These are phyloP conservation scores for Fusarium sp. DNA, from an alignment of 2,329 filamentous ascomycete species.

Conservation along the genomic window DNA sequence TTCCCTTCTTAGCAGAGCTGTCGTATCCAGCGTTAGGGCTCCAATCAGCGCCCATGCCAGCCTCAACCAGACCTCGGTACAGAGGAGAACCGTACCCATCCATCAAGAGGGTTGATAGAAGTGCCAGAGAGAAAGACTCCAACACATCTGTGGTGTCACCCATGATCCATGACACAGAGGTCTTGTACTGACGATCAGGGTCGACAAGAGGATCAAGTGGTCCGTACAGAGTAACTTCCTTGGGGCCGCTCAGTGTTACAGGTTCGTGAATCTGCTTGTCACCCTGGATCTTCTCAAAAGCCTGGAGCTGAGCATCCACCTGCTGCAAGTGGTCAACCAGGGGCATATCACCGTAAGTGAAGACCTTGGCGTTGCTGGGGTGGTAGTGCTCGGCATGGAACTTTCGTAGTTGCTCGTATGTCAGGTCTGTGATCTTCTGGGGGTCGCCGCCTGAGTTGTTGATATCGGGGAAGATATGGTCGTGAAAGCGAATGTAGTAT, in stretches of 20 bases:
- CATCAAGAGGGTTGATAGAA: constrained; percentile 85
- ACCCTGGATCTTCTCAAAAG: constrained; percentile 75
- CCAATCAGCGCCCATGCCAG: constrained; percentile 90
- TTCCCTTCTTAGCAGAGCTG: constrained; percentile 75
- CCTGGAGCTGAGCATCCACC: constrained; percentile 76
- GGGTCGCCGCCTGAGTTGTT: constrained; percentile 98
- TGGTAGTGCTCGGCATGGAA: constrained; percentile 97
- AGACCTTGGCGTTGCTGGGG: constrained; percentile 94
- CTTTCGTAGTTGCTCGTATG: constrained; percentile 85
- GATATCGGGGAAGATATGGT: constrained; percentile 91
- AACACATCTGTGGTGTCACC: constrained; percentile 83
- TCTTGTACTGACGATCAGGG: constrained; percentile 89
- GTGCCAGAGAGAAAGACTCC: constrained; percentile 86
- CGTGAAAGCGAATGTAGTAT: constrained; percentile 94
- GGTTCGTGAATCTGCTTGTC: constrained; percentile 81
- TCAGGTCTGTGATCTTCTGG: constrained; percentile 94
- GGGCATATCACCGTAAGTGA: constrained; percentile 95
- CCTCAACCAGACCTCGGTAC: constrained; percentile 88
- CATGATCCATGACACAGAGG: constrained; percentile 91
- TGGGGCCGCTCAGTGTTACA: constrained; percentile 75
- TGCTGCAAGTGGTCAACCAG: constrained; percentile 82
- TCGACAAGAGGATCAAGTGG: constrained; percentile 89
- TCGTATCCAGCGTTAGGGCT: constrained; percentile 96
- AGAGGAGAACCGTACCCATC: constrained; percentile 96
- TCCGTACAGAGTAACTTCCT: constrained; percentile 76